Evolutionary conservation across 257 asterid species (phyloP).

Genomic region (Fraxinus anomala): DNA sequence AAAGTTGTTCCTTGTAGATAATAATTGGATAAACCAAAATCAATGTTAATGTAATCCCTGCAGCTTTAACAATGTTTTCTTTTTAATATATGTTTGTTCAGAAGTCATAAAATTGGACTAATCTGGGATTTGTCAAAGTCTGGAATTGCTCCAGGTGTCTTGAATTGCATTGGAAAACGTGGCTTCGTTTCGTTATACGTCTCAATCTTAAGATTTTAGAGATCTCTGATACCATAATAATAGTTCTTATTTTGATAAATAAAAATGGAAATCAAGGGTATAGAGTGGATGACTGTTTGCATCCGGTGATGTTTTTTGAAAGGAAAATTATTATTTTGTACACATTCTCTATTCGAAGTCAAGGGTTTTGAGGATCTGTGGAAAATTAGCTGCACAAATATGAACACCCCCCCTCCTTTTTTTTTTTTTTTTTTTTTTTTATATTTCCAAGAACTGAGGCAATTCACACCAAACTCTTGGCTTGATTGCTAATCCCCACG

Average conservation of each 20-base stretch:
- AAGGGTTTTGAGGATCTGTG: not conserved
- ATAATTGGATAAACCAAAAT: not conserved
- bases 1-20: not conserved
- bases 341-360: not conserved
- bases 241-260: not conserved
- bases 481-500: not conserved
- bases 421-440: too few species aligned
- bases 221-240: not conserved
- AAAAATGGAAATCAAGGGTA: not conserved
- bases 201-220: not conserved
- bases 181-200: not conserved
- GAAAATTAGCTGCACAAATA: not conserved
- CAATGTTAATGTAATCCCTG: not conserved
- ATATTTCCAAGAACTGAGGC: not conserved
- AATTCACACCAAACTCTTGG: not conserved
- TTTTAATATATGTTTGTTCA: not conserved
- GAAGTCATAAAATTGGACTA: not conserved
- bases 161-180: not conserved
- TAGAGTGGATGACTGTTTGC: not conserved
- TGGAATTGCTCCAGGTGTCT: not conserved
- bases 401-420: too few species aligned
- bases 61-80: not conserved
- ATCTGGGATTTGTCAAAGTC: not conserved
- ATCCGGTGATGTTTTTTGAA: not conserved
- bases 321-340: not conserved